Evolutionary conservation across 169 alveolate species (phyloP), one percentile per base, ranked within the genome.

Genomic region (Theileria sp.): DNA sequence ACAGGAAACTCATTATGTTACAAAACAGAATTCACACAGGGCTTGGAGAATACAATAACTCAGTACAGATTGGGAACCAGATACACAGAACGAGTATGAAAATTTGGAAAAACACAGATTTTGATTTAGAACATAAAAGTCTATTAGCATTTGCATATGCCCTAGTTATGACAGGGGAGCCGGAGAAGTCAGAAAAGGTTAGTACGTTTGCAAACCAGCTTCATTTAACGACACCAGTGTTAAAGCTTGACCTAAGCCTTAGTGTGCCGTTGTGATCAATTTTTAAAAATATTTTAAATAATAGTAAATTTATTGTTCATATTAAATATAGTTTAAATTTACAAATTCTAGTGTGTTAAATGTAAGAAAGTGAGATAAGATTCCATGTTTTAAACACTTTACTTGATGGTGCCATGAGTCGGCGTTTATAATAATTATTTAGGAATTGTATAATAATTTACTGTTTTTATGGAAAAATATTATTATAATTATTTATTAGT

Each of bases 161-260:
- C 28, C 88, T 81, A 65, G 69, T n/a, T 10, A 74, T 32, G 77
- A 34, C 69, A n/a, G 84, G 84, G 9, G 83, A 74, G 79, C 17
- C 19, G 13, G 34, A 36, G 54, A 50, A 75, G 32, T 15, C 84
- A 17, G 19, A 19, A 25, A 79, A 61, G 17, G 79, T 65, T 15
- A 58, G n/a, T 9, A 19, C 79, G 3, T 81, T 81, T 72, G 88
- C 88, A 13, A 64, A 81, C 9, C 88, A 81, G 69, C 58, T 79
- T 30, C 49, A 68, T 26, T 17, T 81, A 51, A 66, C 88, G 13
- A 75, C 84, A 5, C 88, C 88, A 10, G 51, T 66, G 3, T 54
- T 81, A 51, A 74, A 75, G 51, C 50, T 71, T 26, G 88, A 81
- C 72, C 82, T 81, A n/a, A 74, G 88, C 76, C 79, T 81, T 21